phyloP scores from a whole-genome alignment of 371 early-diverging fungal genomes.

The Fennellomyces sp. region DNA sequence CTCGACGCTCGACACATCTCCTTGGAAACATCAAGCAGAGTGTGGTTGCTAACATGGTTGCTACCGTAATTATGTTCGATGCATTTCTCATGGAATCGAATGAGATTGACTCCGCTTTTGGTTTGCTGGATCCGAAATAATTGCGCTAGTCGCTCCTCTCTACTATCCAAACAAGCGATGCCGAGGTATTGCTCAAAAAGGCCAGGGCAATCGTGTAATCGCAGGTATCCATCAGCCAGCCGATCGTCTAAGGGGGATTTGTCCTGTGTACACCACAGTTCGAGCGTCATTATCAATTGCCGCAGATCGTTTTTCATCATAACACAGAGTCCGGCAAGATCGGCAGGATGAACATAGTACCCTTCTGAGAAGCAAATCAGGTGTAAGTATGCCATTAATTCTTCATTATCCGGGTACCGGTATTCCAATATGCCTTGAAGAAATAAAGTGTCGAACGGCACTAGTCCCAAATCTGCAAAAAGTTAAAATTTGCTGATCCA shows the following conservation, averaged over 20 bases:
- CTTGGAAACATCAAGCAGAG: too few species aligned
- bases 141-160: neutral
- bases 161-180: neutral
- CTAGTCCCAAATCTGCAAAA: slow-evolving; percentile 20
- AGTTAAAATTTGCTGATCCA: neutral
- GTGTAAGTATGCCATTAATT: slow-evolving; percentile 32
- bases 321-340: slow-evolving; percentile 25
- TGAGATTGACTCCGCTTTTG: neutral
- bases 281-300: slow-evolving; percentile 30
- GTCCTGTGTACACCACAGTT: slow-evolving; percentile 26
- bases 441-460: slow-evolving; percentile 30
- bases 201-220: neutral
- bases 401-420: slow-evolving; percentile 14
- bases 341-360: slow-evolving; percentile 20
- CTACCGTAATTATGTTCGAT: neutral
- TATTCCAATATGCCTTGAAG: slow-evolving; percentile 23
- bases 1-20: neutral
- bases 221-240: neutral
- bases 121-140: neutral
- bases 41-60: too few species aligned
- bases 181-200: slow-evolving; percentile 1
- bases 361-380: slow-evolving; percentile 34
- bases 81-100: slow-evolving; percentile 1
- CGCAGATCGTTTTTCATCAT: slow-evolving; percentile 27
- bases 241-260: neutral